Conservation (phyloP, 352 stramenopile genomes). For the Pythium phragmitis region DNA sequence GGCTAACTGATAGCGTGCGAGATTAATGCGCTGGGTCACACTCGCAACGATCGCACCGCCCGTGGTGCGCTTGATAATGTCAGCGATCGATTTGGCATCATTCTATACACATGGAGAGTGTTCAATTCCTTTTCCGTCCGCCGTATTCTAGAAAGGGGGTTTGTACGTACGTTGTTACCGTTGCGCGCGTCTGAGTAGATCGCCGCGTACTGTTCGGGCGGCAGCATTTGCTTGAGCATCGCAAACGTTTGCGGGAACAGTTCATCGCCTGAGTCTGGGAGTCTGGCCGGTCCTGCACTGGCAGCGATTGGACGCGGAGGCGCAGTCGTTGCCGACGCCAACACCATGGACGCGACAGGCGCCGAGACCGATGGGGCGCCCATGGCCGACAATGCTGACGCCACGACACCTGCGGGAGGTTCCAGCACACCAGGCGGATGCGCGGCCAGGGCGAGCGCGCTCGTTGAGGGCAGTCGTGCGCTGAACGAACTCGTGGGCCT, state of each 20-base stretch:
- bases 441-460: slow-evolving; percentile 18
- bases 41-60: slow-evolving; percentile 79
- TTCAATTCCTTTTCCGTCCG: background rate
- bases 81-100: slow-evolving; percentile 85
- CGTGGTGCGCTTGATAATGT: slow-evolving; percentile 86
- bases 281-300: slow-evolving; percentile 28
- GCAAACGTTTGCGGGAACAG: slow-evolving; percentile 89
- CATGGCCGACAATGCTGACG: slow-evolving; percentile 21
- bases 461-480: slow-evolving; percentile 23
- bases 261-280: slow-evolving; percentile 68
- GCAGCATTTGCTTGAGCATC: slow-evolving; percentile 80
- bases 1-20: slow-evolving; percentile 65
- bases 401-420: background rate
- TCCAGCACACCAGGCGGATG: slow-evolving; percentile 18
- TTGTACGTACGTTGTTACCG: slow-evolving; percentile 67
- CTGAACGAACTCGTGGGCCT: slow-evolving; percentile 32
- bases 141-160: too few species aligned
- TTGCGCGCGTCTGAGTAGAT: slow-evolving; percentile 84
- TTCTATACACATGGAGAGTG: too few species aligned
- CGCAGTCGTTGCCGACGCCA: background rate
- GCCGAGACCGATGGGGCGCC: slow-evolving; percentile 14
- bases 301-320: slow-evolving; percentile 4
- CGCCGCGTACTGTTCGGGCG: slow-evolving; percentile 76
- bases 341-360: slow-evolving; percentile 18
- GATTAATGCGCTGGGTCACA: slow-evolving; percentile 83